Conservation (phyloP, 2,329 filamentous ascomycete species). For the Hypoxylon sp. region DNA sequence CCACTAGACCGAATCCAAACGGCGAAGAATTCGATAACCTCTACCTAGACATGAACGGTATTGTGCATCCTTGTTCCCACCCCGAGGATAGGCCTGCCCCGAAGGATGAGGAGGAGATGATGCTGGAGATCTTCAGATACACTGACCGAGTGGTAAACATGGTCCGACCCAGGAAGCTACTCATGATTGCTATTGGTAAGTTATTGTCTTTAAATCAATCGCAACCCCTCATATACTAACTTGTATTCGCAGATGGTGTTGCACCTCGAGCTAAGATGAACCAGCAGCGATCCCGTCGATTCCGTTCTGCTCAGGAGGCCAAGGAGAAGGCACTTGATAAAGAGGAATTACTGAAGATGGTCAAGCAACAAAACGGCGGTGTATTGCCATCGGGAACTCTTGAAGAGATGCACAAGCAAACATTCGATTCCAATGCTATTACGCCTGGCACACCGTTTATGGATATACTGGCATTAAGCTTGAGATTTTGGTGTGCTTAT, state of each 20-base stretch:
- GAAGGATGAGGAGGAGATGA: constrained; percentile 98
- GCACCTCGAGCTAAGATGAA: constrained; percentile 99
- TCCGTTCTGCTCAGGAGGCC: constrained; percentile 92
- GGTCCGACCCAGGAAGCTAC: constrained; percentile 92
- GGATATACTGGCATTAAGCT: constrained; percentile 88
- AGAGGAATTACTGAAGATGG: constrained; percentile 82
- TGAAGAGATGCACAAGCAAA: constrained; percentile 78
- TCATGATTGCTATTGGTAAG: constrained; percentile 96
- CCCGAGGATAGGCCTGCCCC: constrained; percentile 92
- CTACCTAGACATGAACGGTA: constrained; percentile 99
- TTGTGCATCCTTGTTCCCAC: constrained; percentile 98
- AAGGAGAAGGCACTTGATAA: constrained; percentile 94
- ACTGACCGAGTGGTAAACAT: constrained; percentile 99
- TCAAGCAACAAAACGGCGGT: constrained; percentile 80
- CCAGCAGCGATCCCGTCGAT: constrained; percentile 94
- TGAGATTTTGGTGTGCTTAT: constrained; percentile 97
- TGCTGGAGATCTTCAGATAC: constrained; percentile 97
- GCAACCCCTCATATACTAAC: constrained; percentile 14
- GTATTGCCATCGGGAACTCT: constrained; percentile 67
- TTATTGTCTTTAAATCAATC: constrained; percentile 39
- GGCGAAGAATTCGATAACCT: constrained; percentile 98
- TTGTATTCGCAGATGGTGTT: constrained; percentile 76
- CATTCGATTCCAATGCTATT: constrained; percentile 88
- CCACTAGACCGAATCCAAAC: constrained; percentile 87
- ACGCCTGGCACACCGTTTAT: constrained; percentile 98